Evolutionary conservation across 306 rosid species (phyloP), one percentile per base, ranked within the genome.

Genomic region (Ziziphus jujuba): DNA sequence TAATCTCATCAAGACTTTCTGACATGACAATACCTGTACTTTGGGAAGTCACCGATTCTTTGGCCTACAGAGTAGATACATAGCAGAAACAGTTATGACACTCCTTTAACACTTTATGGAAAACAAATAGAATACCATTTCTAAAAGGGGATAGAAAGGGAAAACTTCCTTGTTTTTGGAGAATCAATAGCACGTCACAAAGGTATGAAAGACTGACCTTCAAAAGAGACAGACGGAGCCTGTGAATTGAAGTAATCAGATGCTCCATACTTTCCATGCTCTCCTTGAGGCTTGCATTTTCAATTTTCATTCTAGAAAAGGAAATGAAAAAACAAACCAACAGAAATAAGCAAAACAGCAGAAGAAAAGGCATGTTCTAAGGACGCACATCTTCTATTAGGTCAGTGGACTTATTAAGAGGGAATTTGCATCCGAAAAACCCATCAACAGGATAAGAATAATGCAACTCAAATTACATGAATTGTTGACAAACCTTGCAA

Each of bases 201-300:
- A 28, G 33, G 33, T 28, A 28, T 28, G 33, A 28, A 28, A 28
- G 33, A 28, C 47, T 36, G 23, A 92, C 99, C 96, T 88, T 77
- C 9, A 71, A 77, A 62, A 93, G 96, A 61, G 87, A 83, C 59
- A 90, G 83, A 33, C 88, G 99, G 64, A 93, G 97, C 83, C 95
- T 80, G 59, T 82, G 97, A 74, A 85, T 73, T 59, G 91, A 77
- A 5, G 89, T 75, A 56, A 84, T 86, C 67, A 93, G 83, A 74
- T 77, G 90, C 72, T 84, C 92, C 76, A 93, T 77, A 81, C 85
- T 79, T 75, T 84, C 99, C 78, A 90, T 75, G 83, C 96, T 85
- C 72, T 93, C 99, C 79, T 73, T 87, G 16, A 90, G 90, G 47
- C 92, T 90, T 57, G 95, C 99, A 72, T 83, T 83, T 73, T 93